Evolutionary conservation across 108 stramenopile species (phyloP), one percentile per base, ranked within the genome.

Genomic region (Parmales sp.): DNA sequence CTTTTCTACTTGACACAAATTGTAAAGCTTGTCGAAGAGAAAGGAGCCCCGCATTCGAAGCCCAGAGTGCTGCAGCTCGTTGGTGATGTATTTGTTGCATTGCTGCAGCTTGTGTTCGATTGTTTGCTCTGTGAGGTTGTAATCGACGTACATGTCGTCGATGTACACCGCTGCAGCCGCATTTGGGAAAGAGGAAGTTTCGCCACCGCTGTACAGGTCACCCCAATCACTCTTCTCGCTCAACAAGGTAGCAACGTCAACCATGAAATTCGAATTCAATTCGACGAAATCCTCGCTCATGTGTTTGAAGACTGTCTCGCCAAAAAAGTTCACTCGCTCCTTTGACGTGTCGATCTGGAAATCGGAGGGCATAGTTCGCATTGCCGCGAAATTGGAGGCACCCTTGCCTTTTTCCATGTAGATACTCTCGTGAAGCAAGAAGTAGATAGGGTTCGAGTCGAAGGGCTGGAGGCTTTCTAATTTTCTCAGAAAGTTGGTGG

Each of bases 71-170:
- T 96, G 95, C 78, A 91, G 93, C 43, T 92, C 91, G 70, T 94
- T 96, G 0, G 88, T 94, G 0, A 94, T 77, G 77, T 84, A 94
- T 25, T 41, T 19, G 37, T 65, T 39, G 7, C 69, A 49, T 16
- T 37, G 34, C 64, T 70, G 73, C 60, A 74, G 64, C 3, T 64
- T 49, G n/a, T n/a, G n/a, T n/a, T n/a, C n/a, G n/a, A n/a, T n/a
- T n/a, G n/a, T n/a, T n/a, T n/a, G n/a, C n/a, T n/a, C n/a, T n/a
- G n/a, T n/a, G 26, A 76, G 70, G 34, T 90, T 84, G 63, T 91
- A 91, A 60, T 96, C 95, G 2, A 96, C 95, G 67, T 94, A 96
- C 85, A 95, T 82, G 68, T 95, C 95, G 37, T 92, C 92, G 60
- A 84, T 90, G 76, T 93, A 94, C 6, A 87, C 79, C 5, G 88